Evolutionary conservation across 495 filamentous ascomycete genomes (phyloP).

Genomic region (Daldinia childiae): DNA sequence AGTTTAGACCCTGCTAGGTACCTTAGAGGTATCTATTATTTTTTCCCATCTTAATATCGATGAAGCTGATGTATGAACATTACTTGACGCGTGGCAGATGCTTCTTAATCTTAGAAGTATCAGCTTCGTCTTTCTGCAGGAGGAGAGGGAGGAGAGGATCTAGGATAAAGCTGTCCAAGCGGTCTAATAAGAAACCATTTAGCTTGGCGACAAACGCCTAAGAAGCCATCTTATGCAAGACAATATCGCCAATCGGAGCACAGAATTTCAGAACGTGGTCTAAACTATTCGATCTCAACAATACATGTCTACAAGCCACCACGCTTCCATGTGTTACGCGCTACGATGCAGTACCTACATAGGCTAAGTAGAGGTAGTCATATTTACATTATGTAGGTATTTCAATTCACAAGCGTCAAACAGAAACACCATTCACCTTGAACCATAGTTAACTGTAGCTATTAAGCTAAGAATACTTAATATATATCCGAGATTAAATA

Average conservation of each 20-base stretch:
- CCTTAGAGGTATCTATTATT: not conserved
- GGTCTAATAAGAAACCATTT: slow-evolving; percentile 23
- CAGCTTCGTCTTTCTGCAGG: slow-evolving; percentile 4
- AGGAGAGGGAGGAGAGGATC: slow-evolving; percentile 8
- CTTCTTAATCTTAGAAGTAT: not conserved
- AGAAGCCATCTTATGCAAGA: slow-evolving; percentile 8
- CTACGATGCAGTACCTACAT: slow-evolving; percentile 3
- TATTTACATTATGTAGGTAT: not conserved
- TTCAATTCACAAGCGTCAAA: not conserved
- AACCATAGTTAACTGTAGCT: not conserved
- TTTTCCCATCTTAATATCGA: not conserved
- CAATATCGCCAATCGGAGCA: slow-evolving; percentile 22
- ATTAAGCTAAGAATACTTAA: not conserved
- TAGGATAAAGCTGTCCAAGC: slow-evolving; percentile 17
- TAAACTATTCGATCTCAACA: slow-evolving; percentile 26
- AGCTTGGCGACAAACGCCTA: slow-evolving; percentile 18
- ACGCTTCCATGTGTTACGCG: slow-evolving; percentile 9
- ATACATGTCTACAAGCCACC: slow-evolving; percentile 3
- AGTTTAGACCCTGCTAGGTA: not conserved
- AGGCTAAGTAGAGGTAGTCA: not conserved
- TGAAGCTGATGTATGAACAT: not conserved
- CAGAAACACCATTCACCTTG: slow-evolving; percentile 6
- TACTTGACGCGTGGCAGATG: not conserved
- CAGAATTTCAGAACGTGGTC: slow-evolving; percentile 29
- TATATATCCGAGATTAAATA: not conserved